Evolutionary conservation across 2,329 filamentous ascomycete genomes (phyloP).

Genomic region (Scopulariopsis brevicaulis): DNA sequence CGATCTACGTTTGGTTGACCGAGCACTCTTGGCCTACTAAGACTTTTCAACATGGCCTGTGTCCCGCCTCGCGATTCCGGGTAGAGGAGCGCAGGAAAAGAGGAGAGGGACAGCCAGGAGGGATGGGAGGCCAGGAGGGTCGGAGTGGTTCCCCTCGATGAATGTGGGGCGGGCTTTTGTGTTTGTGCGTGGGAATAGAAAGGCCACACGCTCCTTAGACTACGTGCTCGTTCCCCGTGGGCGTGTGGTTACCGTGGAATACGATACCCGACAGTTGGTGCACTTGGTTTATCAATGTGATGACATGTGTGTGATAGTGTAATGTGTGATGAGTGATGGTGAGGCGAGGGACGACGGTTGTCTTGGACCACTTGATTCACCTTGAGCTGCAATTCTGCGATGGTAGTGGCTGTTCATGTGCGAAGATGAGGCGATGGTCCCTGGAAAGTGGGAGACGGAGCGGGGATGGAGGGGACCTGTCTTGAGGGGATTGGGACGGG

Average conservation of each 20-base stretch:
- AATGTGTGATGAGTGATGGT: background rate
- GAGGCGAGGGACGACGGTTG: background rate
- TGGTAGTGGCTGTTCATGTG: background rate
- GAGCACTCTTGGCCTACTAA: background rate
- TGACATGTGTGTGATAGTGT: background rate
- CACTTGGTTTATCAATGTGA: background rate
- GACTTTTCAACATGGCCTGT: background rate
- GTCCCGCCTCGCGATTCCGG: background rate
- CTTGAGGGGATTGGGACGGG: too few species aligned
- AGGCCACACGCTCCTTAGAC: background rate
- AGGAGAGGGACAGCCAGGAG: background rate
- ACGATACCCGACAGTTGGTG: background rate
- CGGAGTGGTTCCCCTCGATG: background rate
- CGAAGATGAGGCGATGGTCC: too few species aligned
- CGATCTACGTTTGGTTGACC: background rate
- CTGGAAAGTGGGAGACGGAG: too few species aligned
- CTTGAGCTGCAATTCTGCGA: background rate
- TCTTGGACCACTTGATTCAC: background rate
- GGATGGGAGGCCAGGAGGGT: too few species aligned
- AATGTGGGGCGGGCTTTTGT: background rate
- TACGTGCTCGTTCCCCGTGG: background rate
- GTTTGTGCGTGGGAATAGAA: background rate
- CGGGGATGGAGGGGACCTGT: too few species aligned
- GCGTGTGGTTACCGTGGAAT: background rate
- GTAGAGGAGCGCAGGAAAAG: background rate